A percentile compares a stretch with the other conserved stretches of the same genome.
Evolutionary conservation across 257 asterid genomes (phyloP).

Genomic region (Fraxinus cuspidata): DNA sequence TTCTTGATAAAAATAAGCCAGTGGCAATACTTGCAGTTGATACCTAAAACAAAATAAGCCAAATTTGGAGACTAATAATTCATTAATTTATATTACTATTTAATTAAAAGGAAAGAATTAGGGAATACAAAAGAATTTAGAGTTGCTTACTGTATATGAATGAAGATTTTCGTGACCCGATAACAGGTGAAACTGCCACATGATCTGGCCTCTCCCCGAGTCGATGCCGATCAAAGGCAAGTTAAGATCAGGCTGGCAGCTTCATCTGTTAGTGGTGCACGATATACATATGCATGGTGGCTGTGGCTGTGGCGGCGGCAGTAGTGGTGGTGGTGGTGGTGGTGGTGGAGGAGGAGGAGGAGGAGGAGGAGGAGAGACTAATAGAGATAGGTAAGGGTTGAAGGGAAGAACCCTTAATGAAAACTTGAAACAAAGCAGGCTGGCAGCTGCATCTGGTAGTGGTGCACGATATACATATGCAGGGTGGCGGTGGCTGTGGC

Average conservation of each 20-base stretch:
- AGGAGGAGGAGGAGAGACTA: neutral
- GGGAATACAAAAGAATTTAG: neutral
- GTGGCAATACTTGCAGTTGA: neutral
- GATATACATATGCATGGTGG: constrained; percentile 1
- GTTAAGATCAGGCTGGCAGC: constrained; percentile 79
- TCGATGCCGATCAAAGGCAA: constrained; percentile 16
- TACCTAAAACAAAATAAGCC: neutral
- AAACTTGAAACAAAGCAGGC: constrained; percentile 6
- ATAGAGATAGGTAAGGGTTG: neutral
- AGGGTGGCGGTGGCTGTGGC: too few species aligned
- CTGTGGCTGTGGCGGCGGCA: neutral
- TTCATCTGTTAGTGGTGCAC: constrained; percentile 54
- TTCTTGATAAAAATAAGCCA: neutral
- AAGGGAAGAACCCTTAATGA: neutral
- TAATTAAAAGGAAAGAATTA: neutral
- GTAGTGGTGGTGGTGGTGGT: neutral
- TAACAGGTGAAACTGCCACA: constrained; percentile 48
- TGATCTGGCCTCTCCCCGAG: constrained; percentile 41
- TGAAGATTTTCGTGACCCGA: constrained; percentile 28
- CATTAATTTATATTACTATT: neutral
- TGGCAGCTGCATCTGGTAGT: too few species aligned
- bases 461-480: too few species aligned
- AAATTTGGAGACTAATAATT: neutral
- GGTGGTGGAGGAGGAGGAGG: neutral
- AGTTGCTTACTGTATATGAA: neutral